Conservation (phyloP, 768 basidiomycete species). For the Cystobasidium onofrii region DNA sequence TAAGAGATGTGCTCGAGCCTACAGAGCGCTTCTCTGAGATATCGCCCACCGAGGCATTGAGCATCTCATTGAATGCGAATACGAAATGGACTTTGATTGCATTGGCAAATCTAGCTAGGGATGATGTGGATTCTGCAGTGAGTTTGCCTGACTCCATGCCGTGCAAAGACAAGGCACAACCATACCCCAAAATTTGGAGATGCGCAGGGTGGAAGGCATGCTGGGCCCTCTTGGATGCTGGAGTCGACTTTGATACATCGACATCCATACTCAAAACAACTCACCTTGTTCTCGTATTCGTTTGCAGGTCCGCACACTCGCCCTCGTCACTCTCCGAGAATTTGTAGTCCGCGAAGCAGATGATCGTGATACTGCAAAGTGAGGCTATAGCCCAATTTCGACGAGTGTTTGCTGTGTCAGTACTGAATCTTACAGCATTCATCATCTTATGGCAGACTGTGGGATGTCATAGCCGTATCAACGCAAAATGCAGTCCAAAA, state of each 20-base stretch:
- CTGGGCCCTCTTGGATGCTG: background rate
- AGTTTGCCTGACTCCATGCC: background rate
- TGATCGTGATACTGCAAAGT: slow-evolving; percentile 10
- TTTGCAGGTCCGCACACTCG: slow-evolving; percentile 9
- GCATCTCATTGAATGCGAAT: background rate
- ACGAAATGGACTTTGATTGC: slow-evolving; percentile 5
- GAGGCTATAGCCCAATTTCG: background rate
- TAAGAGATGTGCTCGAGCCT: slow-evolving; percentile 9
- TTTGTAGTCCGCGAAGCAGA: background rate
- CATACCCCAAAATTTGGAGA: background rate
- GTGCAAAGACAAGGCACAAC: background rate
- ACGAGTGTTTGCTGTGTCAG: too few relatives aligned
- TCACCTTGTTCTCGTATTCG: background rate
- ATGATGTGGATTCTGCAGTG: background rate
- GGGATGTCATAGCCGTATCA: slow-evolving; percentile 22
- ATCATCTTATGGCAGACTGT: slow-evolving; percentile 11
- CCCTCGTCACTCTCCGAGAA: background rate
- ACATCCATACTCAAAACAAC: background rate
- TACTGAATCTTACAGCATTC: background rate
- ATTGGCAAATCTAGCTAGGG: slow-evolving; percentile 8
- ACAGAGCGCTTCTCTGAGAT: background rate
- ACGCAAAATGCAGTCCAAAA: slow-evolving; percentile 10
- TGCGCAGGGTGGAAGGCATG: background rate
- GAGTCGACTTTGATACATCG: too few relatives aligned
- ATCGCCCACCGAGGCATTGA: slow-evolving; percentile 5